Evolutionary conservation across 805 yeast species (phyloP), one percentile per base, ranked within the genome.

Genomic region (Blastobotrys robertii): DNA sequence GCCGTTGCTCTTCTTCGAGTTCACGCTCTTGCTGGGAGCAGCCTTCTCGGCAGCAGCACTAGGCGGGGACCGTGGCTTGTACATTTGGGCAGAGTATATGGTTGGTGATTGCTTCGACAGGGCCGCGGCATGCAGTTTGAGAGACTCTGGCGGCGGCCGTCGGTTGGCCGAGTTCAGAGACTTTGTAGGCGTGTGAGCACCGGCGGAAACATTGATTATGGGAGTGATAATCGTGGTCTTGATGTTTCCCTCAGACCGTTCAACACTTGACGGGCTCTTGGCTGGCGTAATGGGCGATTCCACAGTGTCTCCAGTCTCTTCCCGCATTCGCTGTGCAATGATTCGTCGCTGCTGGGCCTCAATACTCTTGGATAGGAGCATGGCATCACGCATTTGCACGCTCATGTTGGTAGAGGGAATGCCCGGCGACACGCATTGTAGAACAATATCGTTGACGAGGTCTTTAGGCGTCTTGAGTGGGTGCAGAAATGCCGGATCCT

Each of bases 401-500:
- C 30, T 19, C 25, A 40, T 33, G 31, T 44, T 41, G 42, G 45
- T 43, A 45, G 48, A 50, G n/a, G 53, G 46, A 34, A 57, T 40
- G 9, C 53, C 54, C 4, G 61, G 61, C 8, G 59, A 54, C 28
- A 57, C 58, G 39, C 62, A 57, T 37, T 57, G 60, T 30, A 57
- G 41, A 14, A 60, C 60, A 16, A 57, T 51, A 30, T 52, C 60
- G 40, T 55, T 54, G 29, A 54, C 57, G 13, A 57, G 53, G 28
- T 57, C 60, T 33, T 51, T 52, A 2, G 62, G 54, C 8, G 56
- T 51, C 14, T 49, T 19, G 33, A 45, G 43, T 7, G 41, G 11
- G 14, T 15, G 38, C 4, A 19, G 25, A 19, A 19, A 19, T 4
- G 25, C 25, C 6, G 25, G 25, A 19, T 19, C 25, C 6, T 19